Evolutionary conservation across 805 yeast species (phyloP), one percentile per base, ranked within the genome.

Genomic region (Yamadazyma kitorensis): DNA sequence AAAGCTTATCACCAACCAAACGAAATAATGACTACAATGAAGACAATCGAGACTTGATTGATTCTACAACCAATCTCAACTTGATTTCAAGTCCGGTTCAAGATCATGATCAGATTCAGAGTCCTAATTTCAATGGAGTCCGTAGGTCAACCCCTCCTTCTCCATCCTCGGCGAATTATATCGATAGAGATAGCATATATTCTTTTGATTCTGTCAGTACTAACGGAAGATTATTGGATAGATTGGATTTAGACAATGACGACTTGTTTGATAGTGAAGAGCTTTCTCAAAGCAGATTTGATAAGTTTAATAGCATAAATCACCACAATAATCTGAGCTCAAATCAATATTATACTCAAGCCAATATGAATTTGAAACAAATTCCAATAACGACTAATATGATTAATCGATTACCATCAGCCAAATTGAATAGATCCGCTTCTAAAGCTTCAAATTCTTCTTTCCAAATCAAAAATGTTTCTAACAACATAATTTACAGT

Each of bases 161-260:
- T 10, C 37, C 34, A 4, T n/a, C 13, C 8, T 15, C 11, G 17
- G 29, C 11, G 12, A 17, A 12, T 17, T 31, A 33, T n/a, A 14
- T 27, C 12, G 70, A 64, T 41, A 45, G 54, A 19, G 64, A 55
- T 18, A 64, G 70, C 37, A 45, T 68, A n/a, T 65, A 64, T 41
- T 62, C 70, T 9, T 68, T 65, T 34, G 72, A 67, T 26, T 64
- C 70, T 4, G 69, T 66, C 6, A 57, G 66, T 27, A 67, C 72
- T 19, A 64, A 52, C 41, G 71, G 70, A 4, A 41, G 72, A 27
- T 51, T 68, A 19, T 48, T 68, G 9, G 73, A 68, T 40, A 52
- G 69, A 5, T 43, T 64, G 28, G 61, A 53, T 5, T 45, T 61
- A 13, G 64, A 59, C 19, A 36, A 47, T 12, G 52, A 43, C 21